A percentile compares a stretch with the other conserved stretches of the same genome.
Evolutionary conservation across 2,329 filamentous ascomycete genomes (phyloP).

Genomic region (Fusarium paranaense): DNA sequence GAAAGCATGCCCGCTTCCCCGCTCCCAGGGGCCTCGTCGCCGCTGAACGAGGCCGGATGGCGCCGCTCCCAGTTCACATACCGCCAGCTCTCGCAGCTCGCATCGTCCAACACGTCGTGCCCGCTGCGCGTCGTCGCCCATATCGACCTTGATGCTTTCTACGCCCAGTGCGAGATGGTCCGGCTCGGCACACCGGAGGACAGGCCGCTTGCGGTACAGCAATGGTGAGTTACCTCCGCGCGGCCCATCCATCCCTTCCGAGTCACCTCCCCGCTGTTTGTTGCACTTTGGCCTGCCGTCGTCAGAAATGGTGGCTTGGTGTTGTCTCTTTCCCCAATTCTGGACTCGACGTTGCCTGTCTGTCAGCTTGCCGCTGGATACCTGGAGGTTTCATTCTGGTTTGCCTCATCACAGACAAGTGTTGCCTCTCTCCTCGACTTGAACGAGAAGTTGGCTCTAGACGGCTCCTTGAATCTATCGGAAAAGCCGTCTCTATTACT

Average conservation of each 20-base stretch:
- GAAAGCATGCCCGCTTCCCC: conserved; percentile 41
- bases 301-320: neutral
- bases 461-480: neutral
- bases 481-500: neutral
- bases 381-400: conserved; percentile 2
- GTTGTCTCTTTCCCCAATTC: neutral
- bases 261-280: neutral
- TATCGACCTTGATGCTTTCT: conserved; percentile 97
- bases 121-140: conserved; percentile 91
- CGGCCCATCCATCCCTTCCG: neutral
- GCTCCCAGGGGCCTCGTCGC: conserved; percentile 42
- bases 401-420: conserved; percentile 12
- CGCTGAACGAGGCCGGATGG: conserved; percentile 36
- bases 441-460: neutral
- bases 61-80: conserved; percentile 82
- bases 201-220: conserved; percentile 89
- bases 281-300: neutral
- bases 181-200: conserved; percentile 80
- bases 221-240: conserved; percentile 70
- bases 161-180: conserved; percentile 95
- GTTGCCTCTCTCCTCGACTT: neutral
- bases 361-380: conserved; percentile 4
- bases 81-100: conserved; percentile 82
- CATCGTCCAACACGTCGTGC: conserved; percentile 75
- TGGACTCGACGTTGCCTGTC: neutral